Percentiles rank a stretch among this genome's conserved stretches.
Evolutionary conservation across 176 grass and related monocot species (phyloP).

Genomic region (Zizania latifolia): DNA sequence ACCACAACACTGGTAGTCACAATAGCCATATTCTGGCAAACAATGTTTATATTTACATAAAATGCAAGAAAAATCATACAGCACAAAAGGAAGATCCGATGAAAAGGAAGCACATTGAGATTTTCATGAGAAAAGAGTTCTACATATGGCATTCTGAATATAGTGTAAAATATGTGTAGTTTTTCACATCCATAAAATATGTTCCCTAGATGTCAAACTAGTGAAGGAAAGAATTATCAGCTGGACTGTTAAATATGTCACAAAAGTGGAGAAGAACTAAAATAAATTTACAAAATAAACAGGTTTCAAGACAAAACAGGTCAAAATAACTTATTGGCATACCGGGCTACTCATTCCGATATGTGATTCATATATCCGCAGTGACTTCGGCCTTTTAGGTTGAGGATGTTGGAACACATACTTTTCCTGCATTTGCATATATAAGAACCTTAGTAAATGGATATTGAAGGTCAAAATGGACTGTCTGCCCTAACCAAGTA

Average conservation of each 20-base stretch:
- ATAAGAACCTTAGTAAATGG: constrained; percentile 24
- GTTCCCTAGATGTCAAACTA: not conserved
- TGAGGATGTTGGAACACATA: constrained; percentile 87
- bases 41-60: not conserved
- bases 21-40: constrained; percentile 18
- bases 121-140: not conserved
- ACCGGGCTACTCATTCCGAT: constrained; percentile 98
- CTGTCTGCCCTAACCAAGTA: not conserved
- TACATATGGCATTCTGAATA: not conserved
- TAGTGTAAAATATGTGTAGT: not conserved
- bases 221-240: not conserved
- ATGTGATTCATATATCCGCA: constrained; percentile 94
- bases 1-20: constrained; percentile 3
- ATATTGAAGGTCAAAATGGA: not conserved
- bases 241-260: not conserved
- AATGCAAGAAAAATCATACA: not conserved
- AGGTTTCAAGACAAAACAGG: not conserved
- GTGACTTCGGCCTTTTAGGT: constrained; percentile 79
- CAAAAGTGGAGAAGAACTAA: not conserved
- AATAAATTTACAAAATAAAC: not conserved
- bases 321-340: constrained; percentile 18
- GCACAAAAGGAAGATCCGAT: not conserved
- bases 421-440: constrained; percentile 61
- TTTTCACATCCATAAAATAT: not conserved
- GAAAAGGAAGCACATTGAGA: not conserved